These are phyloP conservation scores for Talaromyces verruculosus DNA, from an alignment of 2,329 filamentous ascomycete species.

Conservation along the genomic window DNA sequence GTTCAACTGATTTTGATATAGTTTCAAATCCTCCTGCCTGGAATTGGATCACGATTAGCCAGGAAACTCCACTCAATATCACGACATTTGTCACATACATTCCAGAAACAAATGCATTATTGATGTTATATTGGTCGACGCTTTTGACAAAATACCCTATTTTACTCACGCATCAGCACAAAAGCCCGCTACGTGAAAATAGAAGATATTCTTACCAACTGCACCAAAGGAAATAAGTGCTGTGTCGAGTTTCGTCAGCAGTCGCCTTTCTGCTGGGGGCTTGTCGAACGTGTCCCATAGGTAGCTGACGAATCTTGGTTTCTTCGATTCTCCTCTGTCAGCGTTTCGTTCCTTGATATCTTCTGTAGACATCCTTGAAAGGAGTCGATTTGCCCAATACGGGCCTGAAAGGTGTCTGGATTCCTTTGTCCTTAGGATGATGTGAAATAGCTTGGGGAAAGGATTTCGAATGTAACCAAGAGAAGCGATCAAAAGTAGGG, in stretches of 20 bases:
- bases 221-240: constrained; percentile 51
- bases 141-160: constrained; percentile 55
- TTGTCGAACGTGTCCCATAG: constrained; percentile 57
- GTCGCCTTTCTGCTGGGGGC: constrained; percentile 49
- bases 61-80: too few species aligned
- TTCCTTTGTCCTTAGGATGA: background rate
- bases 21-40: constrained; percentile 54
- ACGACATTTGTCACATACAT: constrained; percentile 35
- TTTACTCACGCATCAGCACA: background rate
- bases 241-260: constrained; percentile 52
- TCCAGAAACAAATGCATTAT: constrained; percentile 50
- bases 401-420: background rate
- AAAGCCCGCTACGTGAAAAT: background rate
- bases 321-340: constrained; percentile 33
- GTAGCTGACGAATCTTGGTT: constrained; percentile 50
- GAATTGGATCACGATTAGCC: background rate
- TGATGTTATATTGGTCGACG: constrained; percentile 48
- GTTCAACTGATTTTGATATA: constrained; percentile 58
- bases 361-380: constrained; percentile 15
- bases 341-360: constrained; percentile 9
- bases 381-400: background rate
- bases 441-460: background rate
- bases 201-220: constrained; percentile 31
- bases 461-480: background rate
- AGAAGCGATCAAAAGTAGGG: background rate